Conservation (phyloP, 106 monocot species). For the Dactylorhiza incarnata region DNA sequence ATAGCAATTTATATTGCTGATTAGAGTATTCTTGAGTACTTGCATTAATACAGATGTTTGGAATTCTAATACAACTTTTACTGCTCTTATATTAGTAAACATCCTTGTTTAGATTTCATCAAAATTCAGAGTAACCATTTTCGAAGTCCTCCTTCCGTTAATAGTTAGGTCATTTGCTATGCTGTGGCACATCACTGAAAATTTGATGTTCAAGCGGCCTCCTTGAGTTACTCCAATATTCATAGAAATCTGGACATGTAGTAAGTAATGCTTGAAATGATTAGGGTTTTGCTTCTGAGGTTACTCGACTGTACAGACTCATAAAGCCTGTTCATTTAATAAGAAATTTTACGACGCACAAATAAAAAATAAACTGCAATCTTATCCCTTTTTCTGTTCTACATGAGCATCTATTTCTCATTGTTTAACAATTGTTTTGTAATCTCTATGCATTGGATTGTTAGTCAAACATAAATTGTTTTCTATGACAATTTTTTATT, state of each 20-base stretch:
- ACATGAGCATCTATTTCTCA: not conserved
- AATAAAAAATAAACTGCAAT: not conserved
- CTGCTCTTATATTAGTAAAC: no score
- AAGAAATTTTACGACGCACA: not conserved
- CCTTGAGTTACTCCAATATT: not conserved
- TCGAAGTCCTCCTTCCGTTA: not conserved
- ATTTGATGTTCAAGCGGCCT: not conserved
- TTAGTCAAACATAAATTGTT: not conserved
- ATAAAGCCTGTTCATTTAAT: not conserved
- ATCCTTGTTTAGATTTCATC: not conserved
- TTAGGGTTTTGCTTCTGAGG: not conserved
- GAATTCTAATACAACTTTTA: no score
- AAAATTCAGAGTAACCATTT: not conserved
- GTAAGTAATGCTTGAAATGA: not conserved
- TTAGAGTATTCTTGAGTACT: no score
- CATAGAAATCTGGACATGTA: not conserved
- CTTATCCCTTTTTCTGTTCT: not conserved
- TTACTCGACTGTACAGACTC: not conserved
- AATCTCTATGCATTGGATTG: conserved; percentile 1
- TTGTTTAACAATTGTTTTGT: not conserved
- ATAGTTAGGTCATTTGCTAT: not conserved
- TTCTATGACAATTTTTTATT: not conserved
- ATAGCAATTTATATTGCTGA: no score
- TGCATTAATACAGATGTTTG: no score
- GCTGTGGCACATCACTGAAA: not conserved